phyloP scores from a whole-genome alignment of 805 yeast genomes.

The Candida easanensis region DNA sequence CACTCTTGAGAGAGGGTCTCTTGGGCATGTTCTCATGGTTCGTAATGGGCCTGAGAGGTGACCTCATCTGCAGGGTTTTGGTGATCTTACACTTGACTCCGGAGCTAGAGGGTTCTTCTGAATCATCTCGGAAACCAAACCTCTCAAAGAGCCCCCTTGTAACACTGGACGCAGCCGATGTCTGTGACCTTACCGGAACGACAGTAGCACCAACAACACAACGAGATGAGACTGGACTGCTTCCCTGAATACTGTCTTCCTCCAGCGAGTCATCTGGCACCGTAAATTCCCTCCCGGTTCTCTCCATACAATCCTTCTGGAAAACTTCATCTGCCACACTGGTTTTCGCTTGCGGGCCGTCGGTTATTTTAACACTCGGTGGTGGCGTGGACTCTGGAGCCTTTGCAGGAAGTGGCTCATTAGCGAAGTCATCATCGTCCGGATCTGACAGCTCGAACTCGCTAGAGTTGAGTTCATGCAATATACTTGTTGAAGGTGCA shows the following conservation, averaged over 20 bases:
- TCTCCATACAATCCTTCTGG: neutral
- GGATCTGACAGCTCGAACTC: conserved; percentile 29
- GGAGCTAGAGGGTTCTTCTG: neutral
- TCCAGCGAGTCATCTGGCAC: conserved; percentile 2
- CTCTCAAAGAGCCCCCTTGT: conserved; percentile 14
- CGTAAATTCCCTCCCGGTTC: neutral
- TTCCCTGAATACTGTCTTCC: conserved; percentile 4
- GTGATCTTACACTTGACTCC: no score
- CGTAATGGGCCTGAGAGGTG: no score
- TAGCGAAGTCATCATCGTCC: conserved; percentile 17
- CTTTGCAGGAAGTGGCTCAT: neutral
- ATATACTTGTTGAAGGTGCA: neutral
- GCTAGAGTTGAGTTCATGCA: conserved; percentile 19
- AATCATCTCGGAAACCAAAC: conserved; percentile 11
- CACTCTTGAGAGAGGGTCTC: neutral
- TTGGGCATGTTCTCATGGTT: neutral
- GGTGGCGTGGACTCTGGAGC: neutral
- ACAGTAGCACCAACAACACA: conserved; percentile 5
- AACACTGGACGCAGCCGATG: neutral
- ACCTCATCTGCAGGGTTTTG: no score
- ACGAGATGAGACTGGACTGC: conserved; percentile 4
- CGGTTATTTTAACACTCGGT: no score
- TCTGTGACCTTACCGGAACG: neutral
- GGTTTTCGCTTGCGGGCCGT: no score
- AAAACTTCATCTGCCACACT: no score